phyloP scores from a whole-genome alignment of 2,329 filamentous ascomycete genomes.

The Aureobasidium sp. region DNA sequence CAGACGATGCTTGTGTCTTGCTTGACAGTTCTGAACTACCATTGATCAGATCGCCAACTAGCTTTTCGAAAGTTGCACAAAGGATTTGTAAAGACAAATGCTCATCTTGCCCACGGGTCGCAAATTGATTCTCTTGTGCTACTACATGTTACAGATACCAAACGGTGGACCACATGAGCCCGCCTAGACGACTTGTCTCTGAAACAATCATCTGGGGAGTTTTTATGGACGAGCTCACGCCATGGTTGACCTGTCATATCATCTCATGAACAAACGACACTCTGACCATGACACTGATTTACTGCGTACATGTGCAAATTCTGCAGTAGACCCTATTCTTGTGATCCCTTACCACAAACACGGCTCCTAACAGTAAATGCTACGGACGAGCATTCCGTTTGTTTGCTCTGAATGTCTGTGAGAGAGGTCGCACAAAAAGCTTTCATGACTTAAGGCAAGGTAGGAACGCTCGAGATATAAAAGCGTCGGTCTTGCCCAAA shows the following conservation, averaged over 20 bases:
- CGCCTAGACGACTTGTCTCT: neutral
- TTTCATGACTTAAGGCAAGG: neutral
- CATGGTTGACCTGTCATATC: neutral
- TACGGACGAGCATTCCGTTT: neutral
- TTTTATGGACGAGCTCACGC: neutral
- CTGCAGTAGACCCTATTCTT: neutral
- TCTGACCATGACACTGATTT: neutral
- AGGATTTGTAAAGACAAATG: neutral
- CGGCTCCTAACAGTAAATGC: slow-evolving; percentile 9
- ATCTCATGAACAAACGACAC: neutral
- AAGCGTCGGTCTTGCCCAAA: neutral
- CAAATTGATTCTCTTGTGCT: neutral
- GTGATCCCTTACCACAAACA: neutral
- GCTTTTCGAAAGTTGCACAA: neutral
- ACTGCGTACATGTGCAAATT: neutral
- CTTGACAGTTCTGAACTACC: slow-evolving; percentile 7
- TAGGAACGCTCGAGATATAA: neutral
- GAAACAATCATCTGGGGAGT: neutral
- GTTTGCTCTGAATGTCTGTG: neutral
- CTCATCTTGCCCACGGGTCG: neutral
- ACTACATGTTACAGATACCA: neutral
- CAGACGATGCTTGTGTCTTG: neutral
- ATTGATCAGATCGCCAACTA: neutral
- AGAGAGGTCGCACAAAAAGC: neutral
- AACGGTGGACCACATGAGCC: neutral